Percentiles rank a stretch among this genome's conserved stretches.
phyloP scores from a whole-genome alignment of 2,329 filamentous ascomycete genomes.

The Parascedosporium putredinis region DNA sequence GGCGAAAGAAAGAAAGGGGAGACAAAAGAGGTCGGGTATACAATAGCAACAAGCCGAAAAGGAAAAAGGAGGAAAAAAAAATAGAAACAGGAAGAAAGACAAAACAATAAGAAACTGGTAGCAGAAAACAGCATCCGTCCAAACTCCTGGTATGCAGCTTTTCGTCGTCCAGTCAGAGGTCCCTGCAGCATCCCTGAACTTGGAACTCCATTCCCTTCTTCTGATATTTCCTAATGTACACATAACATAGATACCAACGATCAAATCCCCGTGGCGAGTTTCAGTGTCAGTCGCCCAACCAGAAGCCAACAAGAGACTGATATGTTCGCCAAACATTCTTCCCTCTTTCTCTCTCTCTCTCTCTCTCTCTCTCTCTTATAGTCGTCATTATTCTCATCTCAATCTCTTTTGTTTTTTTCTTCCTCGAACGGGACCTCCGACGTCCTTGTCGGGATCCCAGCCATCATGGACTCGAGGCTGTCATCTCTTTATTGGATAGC shows the following conservation, averaged over 20 bases:
- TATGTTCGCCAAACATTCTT: neutral
- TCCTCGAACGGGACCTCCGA: too few species aligned
- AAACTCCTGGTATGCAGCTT: constrained; percentile 7
- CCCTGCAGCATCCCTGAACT: too few species aligned
- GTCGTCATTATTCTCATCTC: too few species aligned
- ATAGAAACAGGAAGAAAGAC: neutral
- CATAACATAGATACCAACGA: too few species aligned
- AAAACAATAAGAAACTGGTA: neutral
- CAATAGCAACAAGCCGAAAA: neutral
- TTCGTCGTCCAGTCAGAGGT: too few species aligned
- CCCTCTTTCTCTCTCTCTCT: neutral
- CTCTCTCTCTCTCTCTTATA: neutral
- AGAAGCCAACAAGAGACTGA: too few species aligned
- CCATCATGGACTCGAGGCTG: neutral
- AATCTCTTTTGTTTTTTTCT: too few species aligned
- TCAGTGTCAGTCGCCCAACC: too few species aligned
- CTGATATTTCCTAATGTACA: constrained; percentile 6
- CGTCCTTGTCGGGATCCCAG: too few species aligned
- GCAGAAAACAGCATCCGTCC: neutral
- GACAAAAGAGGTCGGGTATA: neutral
- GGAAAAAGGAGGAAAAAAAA: neutral
- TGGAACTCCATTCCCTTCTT: too few species aligned
- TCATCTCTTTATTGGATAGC: neutral
- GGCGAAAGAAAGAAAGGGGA: neutral
- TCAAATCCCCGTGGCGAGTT: too few species aligned